Evolutionary conservation across 2,329 filamentous ascomycete species (phyloP).

Genomic region (Monosporascus sp.): DNA sequence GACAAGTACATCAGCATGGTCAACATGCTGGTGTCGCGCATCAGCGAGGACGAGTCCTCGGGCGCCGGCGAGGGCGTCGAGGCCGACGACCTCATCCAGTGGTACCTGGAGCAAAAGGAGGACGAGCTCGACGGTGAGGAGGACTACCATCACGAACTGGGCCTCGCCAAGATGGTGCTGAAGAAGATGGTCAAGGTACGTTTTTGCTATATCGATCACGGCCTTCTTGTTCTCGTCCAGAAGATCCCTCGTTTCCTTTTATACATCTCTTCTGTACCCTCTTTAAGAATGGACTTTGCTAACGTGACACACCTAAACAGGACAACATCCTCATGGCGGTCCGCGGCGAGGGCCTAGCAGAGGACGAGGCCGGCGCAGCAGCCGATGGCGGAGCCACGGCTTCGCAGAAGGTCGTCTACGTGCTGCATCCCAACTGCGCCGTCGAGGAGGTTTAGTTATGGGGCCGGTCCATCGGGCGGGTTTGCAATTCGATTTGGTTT

Average conservation of each 20-base stretch:
- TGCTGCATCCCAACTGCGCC: constrained; percentile 90
- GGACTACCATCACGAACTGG: constrained; percentile 64
- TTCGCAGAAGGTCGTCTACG: constrained; percentile 62
- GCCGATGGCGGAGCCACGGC: constrained; percentile 39
- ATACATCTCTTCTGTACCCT: no score
- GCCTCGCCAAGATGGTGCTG: constrained; percentile 59
- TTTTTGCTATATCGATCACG: neutral
- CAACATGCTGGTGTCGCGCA: constrained; percentile 74
- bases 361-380: constrained; percentile 35
- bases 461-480: no score
- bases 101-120: constrained; percentile 92
- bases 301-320: constrained; percentile 36
- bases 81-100: constrained; percentile 72
- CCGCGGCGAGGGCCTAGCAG: constrained; percentile 53
- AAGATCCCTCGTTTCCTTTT: no score
- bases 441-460: constrained; percentile 55
- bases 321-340: constrained; percentile 87
- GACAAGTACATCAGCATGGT: constrained; percentile 92
- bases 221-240: no score
- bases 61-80: constrained; percentile 75
- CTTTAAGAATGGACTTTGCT: constrained; percentile 12
- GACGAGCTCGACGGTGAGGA: constrained; percentile 75
- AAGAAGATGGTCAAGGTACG: constrained; percentile 93
- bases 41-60: constrained; percentile 74
- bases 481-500: no score